Base-by-base conservation (phyloP, 2,329 filamentous ascomycete genomes). In the Clarireedia paspali region DNA sequence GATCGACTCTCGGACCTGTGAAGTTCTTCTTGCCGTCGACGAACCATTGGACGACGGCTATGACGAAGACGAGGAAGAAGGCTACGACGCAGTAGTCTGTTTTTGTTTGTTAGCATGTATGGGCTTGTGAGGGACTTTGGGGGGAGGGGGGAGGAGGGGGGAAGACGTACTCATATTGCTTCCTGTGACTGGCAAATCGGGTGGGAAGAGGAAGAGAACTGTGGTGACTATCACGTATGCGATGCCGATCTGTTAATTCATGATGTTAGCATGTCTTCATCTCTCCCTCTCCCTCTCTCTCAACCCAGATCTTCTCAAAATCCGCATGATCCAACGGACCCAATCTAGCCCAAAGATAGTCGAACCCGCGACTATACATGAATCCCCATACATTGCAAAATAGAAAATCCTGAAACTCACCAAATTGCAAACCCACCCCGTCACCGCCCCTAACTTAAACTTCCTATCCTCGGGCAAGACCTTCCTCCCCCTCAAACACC, bases 201-300 rank as follows among this genome's bases (percentile, higher is more conserved):
- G 82, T 2, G 83, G 83, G 62, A 86, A 84, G 39, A 85, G 71
- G 69, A 85, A 85, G 1, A 86, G 73, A 1, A 85, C 76, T 0
- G 81, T 84, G 0, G 82, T 85, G 5, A 85, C 68, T 14, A 77
- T 71, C 1, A 81, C 77, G 61, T 84, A 86, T 0, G 71, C 71
- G 34, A 86, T 67, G 2, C 83, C 83, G 27, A 77, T 64, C 63
- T 53, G 47, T 27, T 27, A 4, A 4, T 9, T 12, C 5, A 12
- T 34, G 30, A 34, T 34, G 30, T 34, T 34, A 34, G 30, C 9
- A 4, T 12, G 10, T 3, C 3, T 34, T 34, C 20, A 20, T 20
- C 20, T 20, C 20, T 20, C 2, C 2, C 20, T 34, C 30, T 20
- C 20, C n/a, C n/a, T 20, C 20, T 34, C 30, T 34, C 5, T 34